Conservation (phyloP, 208 protist genomes). For the Crithidia fasciculata region DNA sequence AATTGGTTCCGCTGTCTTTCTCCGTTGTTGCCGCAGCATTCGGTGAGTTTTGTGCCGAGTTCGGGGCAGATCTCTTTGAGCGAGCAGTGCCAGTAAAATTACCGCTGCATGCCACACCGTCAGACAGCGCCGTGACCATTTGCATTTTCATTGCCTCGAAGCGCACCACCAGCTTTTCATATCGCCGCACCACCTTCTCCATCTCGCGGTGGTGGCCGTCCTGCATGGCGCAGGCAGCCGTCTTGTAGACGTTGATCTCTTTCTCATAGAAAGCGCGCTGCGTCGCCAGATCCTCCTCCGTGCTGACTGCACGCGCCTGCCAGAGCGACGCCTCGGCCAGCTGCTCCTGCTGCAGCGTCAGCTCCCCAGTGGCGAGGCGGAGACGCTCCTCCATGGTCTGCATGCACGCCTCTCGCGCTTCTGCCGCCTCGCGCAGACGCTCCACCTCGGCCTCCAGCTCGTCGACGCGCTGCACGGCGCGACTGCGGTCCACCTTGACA, state of each 20-base stretch:
- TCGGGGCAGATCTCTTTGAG: neutral
- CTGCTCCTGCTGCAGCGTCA: conserved; percentile 19
- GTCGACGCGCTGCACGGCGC: conserved; percentile 25
- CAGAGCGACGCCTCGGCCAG: conserved; percentile 15
- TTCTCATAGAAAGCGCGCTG: conserved; percentile 46
- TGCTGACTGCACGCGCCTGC: conserved; percentile 34
- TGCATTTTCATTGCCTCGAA: conserved; percentile 47
- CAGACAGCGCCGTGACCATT: conserved; percentile 33
- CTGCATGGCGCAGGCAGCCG: conserved; percentile 47
- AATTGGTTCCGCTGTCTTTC: neutral
- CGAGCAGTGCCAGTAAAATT: neutral
- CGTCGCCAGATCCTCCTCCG: conserved; percentile 39
- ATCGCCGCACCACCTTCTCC: conserved; percentile 21
- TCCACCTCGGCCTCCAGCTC: conserved; percentile 40
- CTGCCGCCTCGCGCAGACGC: conserved; percentile 20
- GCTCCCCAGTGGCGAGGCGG: conserved; percentile 19
- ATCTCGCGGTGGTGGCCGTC: conserved; percentile 40
- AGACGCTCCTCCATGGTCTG: conserved; percentile 32
- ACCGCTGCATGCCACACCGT: conserved; percentile 8
- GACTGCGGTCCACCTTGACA: neutral
- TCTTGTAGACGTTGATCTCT: conserved; percentile 51
- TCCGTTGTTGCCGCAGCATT: conserved; percentile 2
- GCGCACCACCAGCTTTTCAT: conserved; percentile 39
- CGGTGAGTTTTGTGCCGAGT: conserved; percentile 4
- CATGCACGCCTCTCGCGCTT: conserved; percentile 24